phyloP scores from a whole-genome alignment of 108 stramenopile genomes.

The Cyclotella choctawhatcheeana region DNA sequence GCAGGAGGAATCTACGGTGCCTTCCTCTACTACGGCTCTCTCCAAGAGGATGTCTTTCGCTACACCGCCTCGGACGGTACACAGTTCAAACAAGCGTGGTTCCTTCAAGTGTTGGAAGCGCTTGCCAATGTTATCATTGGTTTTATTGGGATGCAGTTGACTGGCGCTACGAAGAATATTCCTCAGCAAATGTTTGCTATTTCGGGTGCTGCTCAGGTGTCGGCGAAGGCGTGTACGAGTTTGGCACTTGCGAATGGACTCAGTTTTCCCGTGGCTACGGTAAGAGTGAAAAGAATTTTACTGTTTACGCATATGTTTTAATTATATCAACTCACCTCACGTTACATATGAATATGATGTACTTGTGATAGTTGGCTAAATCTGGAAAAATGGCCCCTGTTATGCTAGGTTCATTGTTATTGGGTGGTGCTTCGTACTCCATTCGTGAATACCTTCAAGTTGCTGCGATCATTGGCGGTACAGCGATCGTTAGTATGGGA shows the following conservation, averaged over 20 bases:
- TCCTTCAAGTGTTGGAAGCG: constrained; percentile 91
- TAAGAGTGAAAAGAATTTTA: too few species aligned
- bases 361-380: too few species aligned
- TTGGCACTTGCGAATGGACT: constrained; percentile 87
- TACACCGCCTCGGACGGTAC: constrained; percentile 86
- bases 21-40: constrained; percentile 94
- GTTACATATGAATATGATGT: too few species aligned
- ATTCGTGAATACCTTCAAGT: constrained; percentile 90
- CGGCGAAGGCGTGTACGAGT: constrained; percentile 92
- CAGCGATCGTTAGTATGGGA: constrained; percentile 89
- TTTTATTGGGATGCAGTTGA: constrained; percentile 82
- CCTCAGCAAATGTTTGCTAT: constrained; percentile 87
- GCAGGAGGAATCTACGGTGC: constrained; percentile 95
- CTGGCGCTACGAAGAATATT: constrained; percentile 82
- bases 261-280: constrained; percentile 88
- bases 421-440: constrained; percentile 89
- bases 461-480: constrained; percentile 90
- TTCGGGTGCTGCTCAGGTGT: constrained; percentile 89
- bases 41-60: constrained; percentile 96
- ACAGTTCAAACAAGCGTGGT: constrained; percentile 91
- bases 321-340: too few species aligned
- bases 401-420: constrained; percentile 85
- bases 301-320: too few species aligned
- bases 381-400: constrained; percentile 95
- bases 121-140: constrained; percentile 90